These are phyloP conservation scores for Papiliotrema nemorosa DNA, from an alignment of 1,284 basidiomycete species.

Conservation along the genomic window DNA sequence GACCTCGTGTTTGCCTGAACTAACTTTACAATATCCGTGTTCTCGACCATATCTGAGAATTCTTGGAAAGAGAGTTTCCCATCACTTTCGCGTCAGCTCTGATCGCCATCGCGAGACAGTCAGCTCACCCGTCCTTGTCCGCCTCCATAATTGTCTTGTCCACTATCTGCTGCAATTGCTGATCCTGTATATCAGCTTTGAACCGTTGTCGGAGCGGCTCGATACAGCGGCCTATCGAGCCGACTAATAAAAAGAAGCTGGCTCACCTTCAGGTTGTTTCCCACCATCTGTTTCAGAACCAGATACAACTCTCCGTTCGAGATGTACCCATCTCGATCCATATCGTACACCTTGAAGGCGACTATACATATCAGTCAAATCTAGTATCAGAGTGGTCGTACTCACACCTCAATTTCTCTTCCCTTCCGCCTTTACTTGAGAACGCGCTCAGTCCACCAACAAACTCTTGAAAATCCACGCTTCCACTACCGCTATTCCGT, in stretches of 20 bases:
- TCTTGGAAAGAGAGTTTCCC: slow-evolving; percentile 96
- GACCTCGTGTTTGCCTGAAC: slow-evolving; percentile 11
- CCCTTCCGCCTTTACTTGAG: slow-evolving; percentile 88
- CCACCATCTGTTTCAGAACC: slow-evolving; percentile 99
- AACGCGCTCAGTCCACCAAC: slow-evolving; percentile 97
- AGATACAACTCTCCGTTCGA: slow-evolving; percentile 99
- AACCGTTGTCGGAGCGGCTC: too few relatives aligned
- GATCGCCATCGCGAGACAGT: background rate
- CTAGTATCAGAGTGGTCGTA: slow-evolving; percentile 18
- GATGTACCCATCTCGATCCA: slow-evolving; percentile 94
- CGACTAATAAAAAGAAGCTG: background rate
- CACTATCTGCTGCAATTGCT: slow-evolving; percentile 98
- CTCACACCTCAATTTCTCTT: slow-evolving; percentile 94
- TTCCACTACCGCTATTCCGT: slow-evolving; percentile 79
- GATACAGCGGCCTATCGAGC: too few relatives aligned
- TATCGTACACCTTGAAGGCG: slow-evolving; percentile 98
- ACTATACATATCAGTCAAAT: slow-evolving; percentile 54
- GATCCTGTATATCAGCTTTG: slow-evolving; percentile 60
- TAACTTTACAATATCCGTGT: slow-evolving; percentile 61
- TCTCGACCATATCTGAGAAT: slow-evolving; percentile 94
- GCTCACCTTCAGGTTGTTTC: slow-evolving; percentile 88
- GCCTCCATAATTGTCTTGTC: slow-evolving; percentile 99
- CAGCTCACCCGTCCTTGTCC: slow-evolving; percentile 75
- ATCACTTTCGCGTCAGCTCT: slow-evolving; percentile 55
- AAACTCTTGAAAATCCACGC: slow-evolving; percentile 99